Conservation (phyloP, 1,284 basidiomycete genomes). For the Gomphus sp. region DNA sequence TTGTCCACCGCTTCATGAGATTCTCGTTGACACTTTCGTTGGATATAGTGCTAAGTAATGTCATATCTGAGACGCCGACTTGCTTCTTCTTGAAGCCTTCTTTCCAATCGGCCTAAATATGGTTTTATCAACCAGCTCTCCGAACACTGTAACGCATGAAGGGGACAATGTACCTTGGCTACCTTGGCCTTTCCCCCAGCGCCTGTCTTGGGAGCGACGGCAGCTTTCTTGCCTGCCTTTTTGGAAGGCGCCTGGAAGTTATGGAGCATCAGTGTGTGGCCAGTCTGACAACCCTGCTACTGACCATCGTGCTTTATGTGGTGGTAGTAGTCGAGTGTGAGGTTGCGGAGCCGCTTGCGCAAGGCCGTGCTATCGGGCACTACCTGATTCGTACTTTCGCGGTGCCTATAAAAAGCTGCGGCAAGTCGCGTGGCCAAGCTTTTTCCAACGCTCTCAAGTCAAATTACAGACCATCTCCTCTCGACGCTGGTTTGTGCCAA, state of each 20-base stretch:
- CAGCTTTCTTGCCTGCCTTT: constrained; percentile 84
- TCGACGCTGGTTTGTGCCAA: constrained; percentile 9
- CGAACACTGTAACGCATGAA: background rate
- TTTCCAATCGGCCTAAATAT: constrained; percentile 86
- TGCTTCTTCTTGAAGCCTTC: constrained; percentile 98
- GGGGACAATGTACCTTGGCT: constrained; percentile 48
- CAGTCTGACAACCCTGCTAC: background rate
- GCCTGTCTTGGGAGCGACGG: constrained; percentile 52
- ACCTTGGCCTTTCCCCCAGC: constrained; percentile 41
- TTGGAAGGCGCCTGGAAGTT: constrained; percentile 69
- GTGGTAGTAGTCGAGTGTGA: background rate
- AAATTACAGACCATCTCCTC: constrained; percentile 5
- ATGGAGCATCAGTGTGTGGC: background rate
- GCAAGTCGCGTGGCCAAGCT: background rate
- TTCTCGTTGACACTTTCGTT: constrained; percentile 99
- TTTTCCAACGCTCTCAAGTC: constrained; percentile 7
- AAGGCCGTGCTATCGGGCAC: background rate
- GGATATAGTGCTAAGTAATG: constrained; percentile 91
- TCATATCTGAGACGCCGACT: constrained; percentile 98
- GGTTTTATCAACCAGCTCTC: background rate
- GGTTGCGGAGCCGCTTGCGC: background rate
- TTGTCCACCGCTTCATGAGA: constrained; percentile 92
- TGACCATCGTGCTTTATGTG: background rate
- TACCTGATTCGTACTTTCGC: background rate
- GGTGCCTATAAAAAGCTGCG: background rate